phyloP scores from a whole-genome alignment of 371 early-diverging fungal genomes.

The Mucor circinelloides region DNA sequence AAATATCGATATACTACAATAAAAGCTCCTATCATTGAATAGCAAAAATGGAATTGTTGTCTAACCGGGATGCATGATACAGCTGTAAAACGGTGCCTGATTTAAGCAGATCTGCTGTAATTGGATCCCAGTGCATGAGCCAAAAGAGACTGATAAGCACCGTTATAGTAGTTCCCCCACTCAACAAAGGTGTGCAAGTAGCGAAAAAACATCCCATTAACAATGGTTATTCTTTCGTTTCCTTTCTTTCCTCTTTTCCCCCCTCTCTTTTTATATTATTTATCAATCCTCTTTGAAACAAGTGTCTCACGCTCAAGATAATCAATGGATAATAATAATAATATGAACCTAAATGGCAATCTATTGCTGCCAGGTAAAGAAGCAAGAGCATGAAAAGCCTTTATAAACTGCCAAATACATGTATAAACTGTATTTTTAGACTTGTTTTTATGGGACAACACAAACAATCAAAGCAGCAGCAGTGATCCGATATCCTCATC shows the following conservation, averaged over 20 bases:
- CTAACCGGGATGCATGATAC: too few relatives aligned
- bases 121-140: neutral
- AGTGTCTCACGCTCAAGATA: neutral
- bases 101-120: too few relatives aligned
- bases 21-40: neutral
- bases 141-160: neutral
- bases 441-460: conserved; percentile 13
- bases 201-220: neutral
- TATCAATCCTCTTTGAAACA: neutral
- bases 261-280: neutral
- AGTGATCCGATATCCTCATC: neutral
- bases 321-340: neutral
- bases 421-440: neutral
- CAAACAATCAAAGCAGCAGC: neutral
- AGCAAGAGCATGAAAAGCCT: neutral
- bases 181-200: neutral
- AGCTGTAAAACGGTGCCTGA: too few relatives aligned
- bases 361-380: conserved; percentile 6
- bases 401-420: neutral
- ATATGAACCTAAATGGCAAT: neutral
- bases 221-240: neutral
- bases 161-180: neutral
- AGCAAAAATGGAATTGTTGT: neutral
- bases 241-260: neutral
- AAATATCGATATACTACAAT: neutral